Evolutionary conservation across 805 yeast species (phyloP).

Genomic region (Candida coleopterorum): DNA sequence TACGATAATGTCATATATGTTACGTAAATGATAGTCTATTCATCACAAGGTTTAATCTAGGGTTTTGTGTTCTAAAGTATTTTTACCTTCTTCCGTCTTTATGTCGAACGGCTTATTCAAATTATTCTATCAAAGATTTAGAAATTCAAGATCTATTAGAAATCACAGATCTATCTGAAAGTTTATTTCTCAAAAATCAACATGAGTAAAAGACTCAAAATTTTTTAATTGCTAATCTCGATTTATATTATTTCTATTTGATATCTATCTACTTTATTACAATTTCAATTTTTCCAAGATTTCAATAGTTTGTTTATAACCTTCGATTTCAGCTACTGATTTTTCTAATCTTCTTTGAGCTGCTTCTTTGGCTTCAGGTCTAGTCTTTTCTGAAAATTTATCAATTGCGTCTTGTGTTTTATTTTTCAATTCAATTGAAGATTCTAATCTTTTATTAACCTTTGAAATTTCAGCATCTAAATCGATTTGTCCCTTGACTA

Average conservation of each 20-base stretch:
- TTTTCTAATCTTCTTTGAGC: slow-evolving; percentile 66
- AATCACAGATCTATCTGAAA: no score
- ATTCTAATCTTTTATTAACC: slow-evolving; percentile 70
- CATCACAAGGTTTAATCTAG: no score
- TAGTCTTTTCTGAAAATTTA: slow-evolving; percentile 86
- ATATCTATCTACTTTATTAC: slow-evolving; percentile 12
- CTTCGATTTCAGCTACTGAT: slow-evolving; percentile 81
- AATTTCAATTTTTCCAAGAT: slow-evolving; percentile 76
- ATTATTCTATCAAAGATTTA: no score
- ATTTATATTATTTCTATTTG: slow-evolving; percentile 5
- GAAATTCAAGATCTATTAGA: no score
- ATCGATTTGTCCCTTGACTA: slow-evolving; percentile 93
- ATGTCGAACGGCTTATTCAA: no score
- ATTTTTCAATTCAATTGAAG: slow-evolving; percentile 53
- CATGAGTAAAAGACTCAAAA: no score
- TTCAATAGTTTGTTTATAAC: slow-evolving; percentile 78
- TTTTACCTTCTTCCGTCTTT: no score
- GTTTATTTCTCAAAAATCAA: no score
- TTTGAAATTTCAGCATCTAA: slow-evolving; percentile 85
- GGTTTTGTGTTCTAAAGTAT: no score
- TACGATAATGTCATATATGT: no score
- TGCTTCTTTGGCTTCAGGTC: slow-evolving; percentile 71
- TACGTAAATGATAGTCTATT: no score
- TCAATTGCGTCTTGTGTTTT: slow-evolving; percentile 68
- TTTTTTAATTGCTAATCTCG: background rate